A percentile compares a stretch with the other conserved stretches of the same genome.
phyloP scores from a whole-genome alignment of 1,284 basidiomycete species.

The Vanrija sp. region DNA sequence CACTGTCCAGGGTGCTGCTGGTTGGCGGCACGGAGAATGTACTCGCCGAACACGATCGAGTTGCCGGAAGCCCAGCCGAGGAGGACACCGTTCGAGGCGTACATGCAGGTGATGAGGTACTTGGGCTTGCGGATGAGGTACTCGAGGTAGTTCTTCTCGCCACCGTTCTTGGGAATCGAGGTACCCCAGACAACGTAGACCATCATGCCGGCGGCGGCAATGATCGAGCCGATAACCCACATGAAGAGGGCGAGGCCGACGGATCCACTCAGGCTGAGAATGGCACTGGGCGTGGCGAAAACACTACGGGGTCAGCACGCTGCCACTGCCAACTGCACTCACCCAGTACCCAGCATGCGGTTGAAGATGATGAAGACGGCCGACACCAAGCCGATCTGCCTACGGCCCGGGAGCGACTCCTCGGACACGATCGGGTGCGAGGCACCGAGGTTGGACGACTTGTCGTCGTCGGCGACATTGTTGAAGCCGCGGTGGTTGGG shows the following conservation, averaged over 20 bases:
- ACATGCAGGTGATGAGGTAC: slow-evolving; percentile 16
- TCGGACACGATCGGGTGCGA: not conserved
- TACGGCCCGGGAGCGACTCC: slow-evolving; percentile 1
- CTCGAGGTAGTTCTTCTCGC: slow-evolving; percentile 26
- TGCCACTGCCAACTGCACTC: not conserved
- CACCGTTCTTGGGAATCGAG: slow-evolving; percentile 20
- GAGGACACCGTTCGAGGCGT: slow-evolving; percentile 17
- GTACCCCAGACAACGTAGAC: slow-evolving; percentile 27
- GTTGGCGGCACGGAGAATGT: slow-evolving; percentile 14
- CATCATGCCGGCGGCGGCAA: slow-evolving; percentile 25
- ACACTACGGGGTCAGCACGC: not conserved
- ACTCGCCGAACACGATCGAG: slow-evolving; percentile 16
- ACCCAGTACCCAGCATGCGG: slow-evolving; percentile 14
- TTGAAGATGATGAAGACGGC: slow-evolving; percentile 15
- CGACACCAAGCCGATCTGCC: slow-evolving; percentile 9
- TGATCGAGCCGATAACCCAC: slow-evolving; percentile 30
- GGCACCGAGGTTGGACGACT: too few species aligned
- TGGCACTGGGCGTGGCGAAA: slow-evolving; percentile 15
- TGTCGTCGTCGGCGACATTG: too few species aligned
- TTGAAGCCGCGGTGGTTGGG: too few species aligned
- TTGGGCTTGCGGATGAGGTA: slow-evolving; percentile 15
- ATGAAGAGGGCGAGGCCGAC: slow-evolving; percentile 25
- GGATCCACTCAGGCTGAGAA: slow-evolving; percentile 12
- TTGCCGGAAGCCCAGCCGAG: slow-evolving; percentile 19
- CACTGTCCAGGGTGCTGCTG: slow-evolving; percentile 11